Percentiles rank a stretch among this genome's conserved stretches.
These are phyloP conservation scores for Elongisporangium prolatum DNA, from an alignment of 352 stramenopile species.

Conservation along the genomic window DNA sequence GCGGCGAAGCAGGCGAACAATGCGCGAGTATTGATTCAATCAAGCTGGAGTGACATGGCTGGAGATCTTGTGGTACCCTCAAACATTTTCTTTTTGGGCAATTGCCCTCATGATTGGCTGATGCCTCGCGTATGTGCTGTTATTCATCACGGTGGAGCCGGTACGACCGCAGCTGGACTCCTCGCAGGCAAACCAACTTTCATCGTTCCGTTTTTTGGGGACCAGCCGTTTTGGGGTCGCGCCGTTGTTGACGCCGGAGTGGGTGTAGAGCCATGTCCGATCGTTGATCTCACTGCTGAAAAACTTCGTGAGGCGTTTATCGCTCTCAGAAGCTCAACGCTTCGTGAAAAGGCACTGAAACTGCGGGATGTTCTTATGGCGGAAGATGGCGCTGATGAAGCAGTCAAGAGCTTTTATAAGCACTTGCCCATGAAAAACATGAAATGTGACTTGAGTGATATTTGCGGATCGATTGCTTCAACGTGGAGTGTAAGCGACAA, in stretches of 20 bases:
- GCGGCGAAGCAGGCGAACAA: slow-evolving; percentile 36
- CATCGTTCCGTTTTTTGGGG: slow-evolving; percentile 93
- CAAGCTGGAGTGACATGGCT: slow-evolving; percentile 75
- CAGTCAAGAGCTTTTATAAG: slow-evolving; percentile 82
- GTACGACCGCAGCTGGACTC: slow-evolving; percentile 89
- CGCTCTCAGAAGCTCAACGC: slow-evolving; percentile 26
- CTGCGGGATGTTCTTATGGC: not conserved
- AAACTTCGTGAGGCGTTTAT: slow-evolving; percentile 71
- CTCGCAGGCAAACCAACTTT: slow-evolving; percentile 88
- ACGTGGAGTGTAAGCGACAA: slow-evolving; percentile 28
- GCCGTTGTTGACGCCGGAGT: slow-evolving; percentile 74
- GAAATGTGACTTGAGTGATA: slow-evolving; percentile 58
- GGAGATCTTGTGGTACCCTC: slow-evolving; percentile 31
- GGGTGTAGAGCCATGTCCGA: slow-evolving; percentile 76
- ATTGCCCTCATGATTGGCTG: slow-evolving; percentile 88
- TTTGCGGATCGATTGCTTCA: slow-evolving; percentile 11
- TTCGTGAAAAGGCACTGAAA: not conserved
- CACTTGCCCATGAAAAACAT: slow-evolving; percentile 87
- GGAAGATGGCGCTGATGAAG: slow-evolving; percentile 85
- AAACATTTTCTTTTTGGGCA: slow-evolving; percentile 60
- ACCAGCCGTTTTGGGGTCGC: slow-evolving; percentile 93
- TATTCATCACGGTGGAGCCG: slow-evolving; percentile 71
- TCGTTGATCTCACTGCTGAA: slow-evolving; percentile 70
- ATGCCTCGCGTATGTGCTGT: slow-evolving; percentile 84
- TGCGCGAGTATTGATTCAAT: slow-evolving; percentile 85